Base-by-base conservation (phyloP, 257 asterid genomes). In the Solanum dulcamara region DNA sequence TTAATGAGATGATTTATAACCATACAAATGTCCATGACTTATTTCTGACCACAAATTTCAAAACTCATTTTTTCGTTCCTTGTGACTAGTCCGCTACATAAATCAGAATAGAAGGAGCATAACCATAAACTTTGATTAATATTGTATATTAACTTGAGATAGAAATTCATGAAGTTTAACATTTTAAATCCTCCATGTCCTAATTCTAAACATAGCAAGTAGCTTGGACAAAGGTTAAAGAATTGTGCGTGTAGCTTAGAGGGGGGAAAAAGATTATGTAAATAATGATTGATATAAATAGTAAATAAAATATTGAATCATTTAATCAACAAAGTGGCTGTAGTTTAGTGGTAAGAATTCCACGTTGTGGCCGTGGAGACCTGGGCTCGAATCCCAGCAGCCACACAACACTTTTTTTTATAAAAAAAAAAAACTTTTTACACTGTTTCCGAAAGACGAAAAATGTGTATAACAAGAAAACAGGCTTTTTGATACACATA, bases 321-420 rank as follows among this genome's bases (percentile, higher is more conserved):
- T 0, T 0, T 0, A 0, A 5, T 0, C 40, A 15, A 1, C 30
- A 10, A 84, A 33, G 96, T 93, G 94, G 98, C 96, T 93, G 96
- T 93, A 94, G 98, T 96, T 93, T 94, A 93, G 98, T 93, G 97
- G 98, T 95, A 6, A 96, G 98, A 95, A 95, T 96, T 96, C 94
- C 97, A 96, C 95, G 97, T 93, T 95, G 98, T 94, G 99, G 98
- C 97, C 97, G 96, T 96, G 95, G 94, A 94, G 98, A 94, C 98
- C 97, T 93, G 97, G 97, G 98, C 99, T 94, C 97, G 97, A 96
- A 96, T 96, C 97, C 98, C 96, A 96, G 98, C 98, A 96, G 99
- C 99, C 98, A 94, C 99, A 93, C 15, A 28, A 24, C 8, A 0
- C 4, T 7, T 3, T 30, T 26, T 28, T 62, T 5, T 0, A 10